Percentiles rank a stretch among this genome's conserved stretches.
Evolutionary conservation across 495 filamentous ascomycete genomes (phyloP).

Genomic region (Penicillium desertorum): DNA sequence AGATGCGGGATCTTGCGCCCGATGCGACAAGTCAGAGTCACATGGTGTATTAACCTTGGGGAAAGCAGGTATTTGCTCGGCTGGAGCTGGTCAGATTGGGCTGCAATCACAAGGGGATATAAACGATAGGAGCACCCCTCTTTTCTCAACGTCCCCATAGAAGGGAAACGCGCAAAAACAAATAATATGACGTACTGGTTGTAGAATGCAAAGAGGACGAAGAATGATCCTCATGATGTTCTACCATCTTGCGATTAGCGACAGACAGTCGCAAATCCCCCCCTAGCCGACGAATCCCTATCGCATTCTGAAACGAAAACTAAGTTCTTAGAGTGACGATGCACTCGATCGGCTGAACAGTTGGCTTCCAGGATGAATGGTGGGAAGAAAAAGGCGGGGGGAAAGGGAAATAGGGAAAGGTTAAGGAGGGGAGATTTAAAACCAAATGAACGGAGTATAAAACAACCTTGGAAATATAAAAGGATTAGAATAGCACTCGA

Average conservation of each 20-base stretch:
- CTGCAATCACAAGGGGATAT: constrained; percentile 14
- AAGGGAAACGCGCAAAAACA: background rate
- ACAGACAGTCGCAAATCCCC: constrained; percentile 29
- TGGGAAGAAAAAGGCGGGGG: background rate
- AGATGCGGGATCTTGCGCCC: constrained; percentile 24
- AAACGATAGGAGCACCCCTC: constrained; percentile 10
- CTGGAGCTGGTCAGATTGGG: constrained; percentile 31
- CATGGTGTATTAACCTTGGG: constrained; percentile 31
- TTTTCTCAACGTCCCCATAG: constrained; percentile 11
- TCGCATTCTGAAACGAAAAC: constrained; percentile 31
- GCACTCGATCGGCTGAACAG: constrained; percentile 19
- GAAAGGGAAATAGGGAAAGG: background rate
- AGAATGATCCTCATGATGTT: constrained; percentile 38
- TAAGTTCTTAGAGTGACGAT: constrained; percentile 16
- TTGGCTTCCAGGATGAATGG: constrained; percentile 25
- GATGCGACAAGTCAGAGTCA: constrained; percentile 34
- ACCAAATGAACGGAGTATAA: constrained; percentile 2
- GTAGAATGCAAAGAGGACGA: constrained; percentile 31
- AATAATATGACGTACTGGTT: constrained; percentile 35
- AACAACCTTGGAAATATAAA: background rate
- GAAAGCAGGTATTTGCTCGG: constrained; percentile 29
- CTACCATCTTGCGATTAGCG: constrained; percentile 40
- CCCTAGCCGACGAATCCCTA: constrained; percentile 29
- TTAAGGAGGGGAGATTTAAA: background rate
- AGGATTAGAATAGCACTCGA: constrained; percentile 18